Evolutionary conservation across 2,329 filamentous ascomycete genomes (phyloP), one percentile per base, ranked within the genome.

Genomic region (Daldinia eschscholtzii): DNA sequence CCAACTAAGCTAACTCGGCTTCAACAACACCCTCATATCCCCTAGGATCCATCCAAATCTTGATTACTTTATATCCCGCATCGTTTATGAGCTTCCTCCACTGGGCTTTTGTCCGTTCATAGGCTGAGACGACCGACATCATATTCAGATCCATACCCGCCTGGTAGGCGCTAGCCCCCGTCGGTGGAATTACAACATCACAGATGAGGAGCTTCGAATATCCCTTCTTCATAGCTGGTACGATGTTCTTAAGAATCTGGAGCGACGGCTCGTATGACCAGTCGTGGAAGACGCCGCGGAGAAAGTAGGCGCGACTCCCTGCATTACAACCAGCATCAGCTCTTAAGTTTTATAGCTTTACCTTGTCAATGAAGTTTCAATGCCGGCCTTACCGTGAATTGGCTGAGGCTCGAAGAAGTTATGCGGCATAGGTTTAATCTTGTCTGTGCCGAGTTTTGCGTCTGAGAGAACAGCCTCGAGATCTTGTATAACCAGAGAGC

Each of bases 171-270:
- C 74, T 77, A 6, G 81, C 76, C 0, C 76, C 76, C 1, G 66
- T 76, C 7, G 80, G 77, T 3, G 81, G 80, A 15, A 84, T 72
- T 0, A 82, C 73, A 58, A 79, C 79, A 48, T 85, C 83, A 37
- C 81, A 80, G 41, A 86, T 77, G 15, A 86, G 70, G 4, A 85
- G 46, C 59, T 81, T 81, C 6, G 80, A 82, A 67, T 82, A 79
- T 55, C 79, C 75, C 53, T 64, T 73, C 33, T 69, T 74, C 76
- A 82, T 78, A 15, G 74, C 75, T 13, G 72, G 72, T 9, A 62
- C 70, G 6, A 79, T 65, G 12, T 81, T 73, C 20, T 68, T 65
- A 9, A 83, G 64, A 33, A 83, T 82, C 15, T 68, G 46, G 4
- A 68, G 20, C 0, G 76, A 76, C 18, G 77, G 71, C 9, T 71